These are phyloP conservation scores for Francoa sonchifolia DNA, from an alignment of 441 rosid genomes.

Conservation along the genomic window DNA sequence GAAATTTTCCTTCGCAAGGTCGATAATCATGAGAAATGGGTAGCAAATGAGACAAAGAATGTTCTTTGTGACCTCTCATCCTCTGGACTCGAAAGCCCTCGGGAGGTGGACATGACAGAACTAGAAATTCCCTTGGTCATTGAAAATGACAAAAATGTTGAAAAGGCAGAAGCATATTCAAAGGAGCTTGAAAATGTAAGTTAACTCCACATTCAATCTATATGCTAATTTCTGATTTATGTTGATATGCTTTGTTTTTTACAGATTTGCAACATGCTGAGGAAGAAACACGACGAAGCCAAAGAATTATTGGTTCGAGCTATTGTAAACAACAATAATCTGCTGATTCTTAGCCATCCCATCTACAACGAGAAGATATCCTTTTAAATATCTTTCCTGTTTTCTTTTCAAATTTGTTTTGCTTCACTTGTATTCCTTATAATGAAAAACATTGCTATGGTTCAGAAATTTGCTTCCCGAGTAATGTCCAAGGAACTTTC, in stretches of 20 bases:
- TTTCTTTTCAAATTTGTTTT: neutral
- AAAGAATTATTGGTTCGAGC: slow-evolving; percentile 75
- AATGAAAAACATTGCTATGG: slow-evolving; percentile 40
- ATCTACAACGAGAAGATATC: slow-evolving; percentile 73
- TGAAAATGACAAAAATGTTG: slow-evolving; percentile 44
- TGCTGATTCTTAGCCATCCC: slow-evolving; percentile 84
- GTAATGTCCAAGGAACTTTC: slow-evolving; percentile 26
- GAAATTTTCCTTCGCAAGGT: slow-evolving; percentile 24
- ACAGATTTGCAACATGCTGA: slow-evolving; percentile 74
- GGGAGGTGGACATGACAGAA: slow-evolving; percentile 27
- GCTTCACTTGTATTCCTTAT: slow-evolving; percentile 24
- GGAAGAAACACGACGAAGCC: slow-evolving; percentile 78
- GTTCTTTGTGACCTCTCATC: slow-evolving; percentile 15
- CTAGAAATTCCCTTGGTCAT: slow-evolving; percentile 20
- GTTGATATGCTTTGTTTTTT: slow-evolving; percentile 5
- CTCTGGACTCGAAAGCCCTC: slow-evolving; percentile 18
- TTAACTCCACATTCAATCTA: slow-evolving; percentile 6
- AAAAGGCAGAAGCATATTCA: slow-evolving; percentile 69
- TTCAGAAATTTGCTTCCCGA: slow-evolving; percentile 47
- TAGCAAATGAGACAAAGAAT: slow-evolving; percentile 16
- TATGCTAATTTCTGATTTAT: neutral
- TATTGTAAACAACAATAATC: slow-evolving; percentile 61
- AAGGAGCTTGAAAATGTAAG: slow-evolving; percentile 77
- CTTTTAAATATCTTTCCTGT: slow-evolving; percentile 21
- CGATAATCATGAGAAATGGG: slow-evolving; percentile 19